These are phyloP conservation scores for Mycena alexandri DNA, from an alignment of 768 basidiomycete species.

Conservation along the genomic window DNA sequence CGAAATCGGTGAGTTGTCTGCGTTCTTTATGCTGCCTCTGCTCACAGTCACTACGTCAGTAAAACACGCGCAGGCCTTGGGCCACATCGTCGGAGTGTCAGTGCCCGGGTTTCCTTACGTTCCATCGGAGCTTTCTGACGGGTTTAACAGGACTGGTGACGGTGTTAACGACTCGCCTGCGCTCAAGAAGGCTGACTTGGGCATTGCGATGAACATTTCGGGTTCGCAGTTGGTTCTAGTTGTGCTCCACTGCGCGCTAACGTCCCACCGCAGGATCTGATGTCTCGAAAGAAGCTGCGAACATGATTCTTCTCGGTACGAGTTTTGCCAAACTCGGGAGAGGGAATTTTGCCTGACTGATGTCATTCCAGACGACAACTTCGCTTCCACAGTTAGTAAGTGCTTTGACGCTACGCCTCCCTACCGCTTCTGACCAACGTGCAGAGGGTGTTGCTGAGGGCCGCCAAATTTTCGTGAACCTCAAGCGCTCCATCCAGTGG, in stretches of 20 bases:
- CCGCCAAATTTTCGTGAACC: conserved; percentile 76
- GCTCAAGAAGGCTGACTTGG: conserved; percentile 77
- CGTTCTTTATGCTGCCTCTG: conserved; percentile 9
- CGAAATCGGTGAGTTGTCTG: conserved; percentile 66
- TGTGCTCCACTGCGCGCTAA: background rate
- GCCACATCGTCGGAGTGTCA: conserved; percentile 80
- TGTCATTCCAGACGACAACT: conserved; percentile 68
- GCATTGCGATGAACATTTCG: conserved; percentile 82
- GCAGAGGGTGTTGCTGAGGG: conserved; percentile 77
- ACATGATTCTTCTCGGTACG: conserved; percentile 77
- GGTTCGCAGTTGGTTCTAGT: conserved; percentile 40
- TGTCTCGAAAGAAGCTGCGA: conserved; percentile 80
- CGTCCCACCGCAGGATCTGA: conserved; percentile 59
- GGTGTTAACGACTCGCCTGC: conserved; percentile 82
- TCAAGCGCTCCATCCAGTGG: conserved; percentile 79
- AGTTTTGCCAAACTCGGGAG: background rate
- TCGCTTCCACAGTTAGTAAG: conserved; percentile 78
- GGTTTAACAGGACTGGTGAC: conserved; percentile 68
- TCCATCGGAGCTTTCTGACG: conserved; percentile 16
- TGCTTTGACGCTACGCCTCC: conserved; percentile 33
- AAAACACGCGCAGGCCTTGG: conserved; percentile 77
- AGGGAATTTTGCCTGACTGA: background rate
- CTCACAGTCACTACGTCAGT: conserved; percentile 53
- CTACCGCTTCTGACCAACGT: background rate
- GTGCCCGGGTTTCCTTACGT: conserved; percentile 39